Conservation (phyloP, 371 early-diverging fungal species). For the Mortierella sp. region DNA sequence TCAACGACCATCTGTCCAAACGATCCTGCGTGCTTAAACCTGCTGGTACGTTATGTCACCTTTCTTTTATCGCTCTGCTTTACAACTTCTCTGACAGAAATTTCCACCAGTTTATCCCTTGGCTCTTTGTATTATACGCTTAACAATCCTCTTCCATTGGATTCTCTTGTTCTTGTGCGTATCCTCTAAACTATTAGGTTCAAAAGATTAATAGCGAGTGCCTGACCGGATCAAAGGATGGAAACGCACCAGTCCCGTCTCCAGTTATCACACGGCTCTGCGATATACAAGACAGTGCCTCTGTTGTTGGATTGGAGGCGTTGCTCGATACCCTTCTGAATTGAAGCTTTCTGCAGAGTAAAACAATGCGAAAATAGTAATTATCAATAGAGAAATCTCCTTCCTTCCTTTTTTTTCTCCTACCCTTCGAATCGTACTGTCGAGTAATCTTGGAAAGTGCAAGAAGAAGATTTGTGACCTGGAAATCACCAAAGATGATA, state of each 20-base stretch:
- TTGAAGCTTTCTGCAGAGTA: too few relatives aligned
- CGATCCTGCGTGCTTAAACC: slow-evolving; percentile 8
- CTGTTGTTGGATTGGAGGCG: neutral
- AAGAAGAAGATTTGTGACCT: too few relatives aligned
- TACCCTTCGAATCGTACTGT: too few relatives aligned
- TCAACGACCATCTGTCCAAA: neutral
- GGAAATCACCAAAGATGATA: too few relatives aligned
- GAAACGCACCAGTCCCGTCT: neutral
- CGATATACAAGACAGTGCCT: slow-evolving; percentile 4
- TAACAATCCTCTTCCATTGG: neutral
- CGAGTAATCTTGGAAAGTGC: too few relatives aligned
- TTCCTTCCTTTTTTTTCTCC: too few relatives aligned
- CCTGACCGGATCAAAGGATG: neutral
- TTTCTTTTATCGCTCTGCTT: too few relatives aligned
- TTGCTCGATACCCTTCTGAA: neutral
- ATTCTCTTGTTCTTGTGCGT: neutral
- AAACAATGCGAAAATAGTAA: too few relatives aligned
- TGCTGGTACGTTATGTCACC: slow-evolving; percentile 14
- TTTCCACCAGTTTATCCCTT: too few relatives aligned
- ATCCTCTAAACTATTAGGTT: slow-evolving; percentile 4
- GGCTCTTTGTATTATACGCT: too few relatives aligned
- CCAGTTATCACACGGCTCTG: slow-evolving; percentile 10
- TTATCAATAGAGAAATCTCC: too few relatives aligned
- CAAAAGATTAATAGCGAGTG: neutral
- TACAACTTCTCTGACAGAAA: too few relatives aligned